These are phyloP conservation scores for Podospora bellae-mahoneyi DNA, from an alignment of 495 filamentous ascomycete genomes.

Conservation along the genomic window DNA sequence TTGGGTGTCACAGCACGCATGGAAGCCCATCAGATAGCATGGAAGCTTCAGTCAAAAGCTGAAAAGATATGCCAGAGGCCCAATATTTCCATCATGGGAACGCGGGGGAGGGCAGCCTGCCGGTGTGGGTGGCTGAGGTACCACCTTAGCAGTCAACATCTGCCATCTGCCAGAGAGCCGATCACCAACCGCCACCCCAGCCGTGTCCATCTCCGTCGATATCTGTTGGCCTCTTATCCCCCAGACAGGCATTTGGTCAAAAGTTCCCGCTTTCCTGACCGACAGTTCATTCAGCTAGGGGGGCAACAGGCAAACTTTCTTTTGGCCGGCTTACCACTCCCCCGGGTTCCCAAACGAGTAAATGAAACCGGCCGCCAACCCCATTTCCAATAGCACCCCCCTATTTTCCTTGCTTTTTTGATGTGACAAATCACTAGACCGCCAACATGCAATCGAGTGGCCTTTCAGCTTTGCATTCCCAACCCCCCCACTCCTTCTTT, in stretches of 20 bases:
- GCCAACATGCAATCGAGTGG: not conserved
- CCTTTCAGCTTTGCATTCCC: no score
- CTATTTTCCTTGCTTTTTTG: not conserved
- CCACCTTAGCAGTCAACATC: constrained; percentile 4
- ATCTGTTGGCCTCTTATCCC: not conserved
- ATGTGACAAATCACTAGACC: not conserved
- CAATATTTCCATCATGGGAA: not conserved
- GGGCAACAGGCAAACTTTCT: not conserved
- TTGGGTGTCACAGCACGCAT: not conserved
- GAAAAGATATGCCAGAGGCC: not conserved
- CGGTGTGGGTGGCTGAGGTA: not conserved
- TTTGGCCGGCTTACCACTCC: not conserved
- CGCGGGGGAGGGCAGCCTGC: not conserved
- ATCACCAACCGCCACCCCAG: not conserved
- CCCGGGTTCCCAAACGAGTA: not conserved
- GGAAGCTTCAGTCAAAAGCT: not conserved
- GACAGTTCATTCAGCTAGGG: not conserved
- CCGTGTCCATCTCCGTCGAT: not conserved
- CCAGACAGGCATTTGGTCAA: not conserved
- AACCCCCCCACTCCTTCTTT: no score
- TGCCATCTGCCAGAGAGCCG: not conserved
- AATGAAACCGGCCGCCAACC: not conserved
- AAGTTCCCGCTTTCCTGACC: not conserved
- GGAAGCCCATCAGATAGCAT: not conserved
- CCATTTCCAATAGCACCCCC: not conserved